These are phyloP conservation scores for Abortiporus biennis DNA, from an alignment of 1,284 basidiomycete species.

Conservation along the genomic window DNA sequence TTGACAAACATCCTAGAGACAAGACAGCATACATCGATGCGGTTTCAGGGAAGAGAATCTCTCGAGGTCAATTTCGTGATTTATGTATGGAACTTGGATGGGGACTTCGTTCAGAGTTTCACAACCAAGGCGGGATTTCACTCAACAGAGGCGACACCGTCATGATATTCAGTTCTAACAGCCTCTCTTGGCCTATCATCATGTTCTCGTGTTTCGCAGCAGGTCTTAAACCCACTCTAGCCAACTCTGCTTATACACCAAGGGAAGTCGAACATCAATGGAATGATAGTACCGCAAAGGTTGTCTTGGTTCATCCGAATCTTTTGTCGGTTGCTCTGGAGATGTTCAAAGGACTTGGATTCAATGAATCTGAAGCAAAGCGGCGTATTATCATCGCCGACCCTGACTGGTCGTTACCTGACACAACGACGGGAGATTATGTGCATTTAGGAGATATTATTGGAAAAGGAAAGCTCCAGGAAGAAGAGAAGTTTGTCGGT, in stretches of 20 bases:
- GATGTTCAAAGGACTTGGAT: slow-evolving; percentile 23
- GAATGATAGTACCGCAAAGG: slow-evolving; percentile 31
- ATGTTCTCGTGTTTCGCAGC: slow-evolving; percentile 29
- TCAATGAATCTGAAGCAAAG: slow-evolving; percentile 18
- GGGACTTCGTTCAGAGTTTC: slow-evolving; percentile 5
- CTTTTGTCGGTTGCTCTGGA: slow-evolving; percentile 26
- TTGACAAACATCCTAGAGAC: neutral
- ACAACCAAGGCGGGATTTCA: slow-evolving; percentile 13
- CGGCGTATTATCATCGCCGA: slow-evolving; percentile 20
- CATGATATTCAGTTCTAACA: slow-evolving; percentile 33
- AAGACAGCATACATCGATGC: slow-evolving; percentile 14
- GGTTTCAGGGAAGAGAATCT: slow-evolving; percentile 8
- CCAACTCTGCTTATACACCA: slow-evolving; percentile 29
- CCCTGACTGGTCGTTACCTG: slow-evolving; percentile 3
- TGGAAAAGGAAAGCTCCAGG: slow-evolving; percentile 1
- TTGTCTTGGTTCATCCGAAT: slow-evolving; percentile 35
- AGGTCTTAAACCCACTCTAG: slow-evolving; percentile 24
- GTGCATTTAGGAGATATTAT: slow-evolving; percentile 6
- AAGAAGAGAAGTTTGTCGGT: slow-evolving; percentile 8
- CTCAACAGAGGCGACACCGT: slow-evolving; percentile 32
- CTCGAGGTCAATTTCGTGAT: slow-evolving; percentile 9
- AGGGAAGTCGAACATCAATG: slow-evolving; percentile 23
- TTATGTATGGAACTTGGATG: slow-evolving; percentile 6
- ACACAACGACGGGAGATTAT: neutral
- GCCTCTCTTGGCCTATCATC: slow-evolving; percentile 35